Conservation (phyloP, 2,329 filamentous ascomycete genomes). For the Penicillium sp. region DNA sequence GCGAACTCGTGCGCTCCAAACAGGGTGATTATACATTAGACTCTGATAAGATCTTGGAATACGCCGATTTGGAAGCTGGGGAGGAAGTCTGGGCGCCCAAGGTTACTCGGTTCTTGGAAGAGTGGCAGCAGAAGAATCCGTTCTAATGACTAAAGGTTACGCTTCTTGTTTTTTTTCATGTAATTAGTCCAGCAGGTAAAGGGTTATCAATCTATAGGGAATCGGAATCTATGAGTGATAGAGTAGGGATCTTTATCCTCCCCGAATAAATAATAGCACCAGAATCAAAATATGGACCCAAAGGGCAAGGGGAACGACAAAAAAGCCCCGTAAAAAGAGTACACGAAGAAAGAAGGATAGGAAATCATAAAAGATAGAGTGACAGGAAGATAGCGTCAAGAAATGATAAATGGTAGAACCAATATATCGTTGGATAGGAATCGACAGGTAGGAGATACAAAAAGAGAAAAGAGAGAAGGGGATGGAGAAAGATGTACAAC, state of each 20-base stretch:
- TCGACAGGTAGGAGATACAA: neutral
- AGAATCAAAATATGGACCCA: constrained; percentile 2
- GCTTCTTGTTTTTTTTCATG: no score
- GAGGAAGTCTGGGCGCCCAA: constrained; percentile 80
- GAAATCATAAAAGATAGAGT: neutral
- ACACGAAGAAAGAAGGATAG: neutral
- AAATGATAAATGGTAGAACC: neutral
- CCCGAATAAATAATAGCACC: constrained; percentile 2
- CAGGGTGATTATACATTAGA: constrained; percentile 77
- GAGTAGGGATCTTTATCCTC: neutral
- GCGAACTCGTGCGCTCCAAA: constrained; percentile 71
- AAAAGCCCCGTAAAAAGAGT: neutral
- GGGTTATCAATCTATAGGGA: constrained; percentile 5
- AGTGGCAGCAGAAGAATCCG: constrained; percentile 43
- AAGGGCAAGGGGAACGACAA: neutral
- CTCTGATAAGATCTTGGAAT: constrained; percentile 70
- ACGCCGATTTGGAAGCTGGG: constrained; percentile 68
- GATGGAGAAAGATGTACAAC: neutral
- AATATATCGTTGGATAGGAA: neutral
- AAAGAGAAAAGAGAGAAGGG: neutral
- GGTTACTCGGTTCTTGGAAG: constrained; percentile 56
- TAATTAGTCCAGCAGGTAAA: neutral
- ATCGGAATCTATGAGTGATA: neutral
- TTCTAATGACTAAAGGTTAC: no score
- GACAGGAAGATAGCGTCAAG: neutral